These are phyloP conservation scores for Rhodotorula kratochvilovae DNA, from an alignment of 768 basidiomycete species.

Conservation along the genomic window DNA sequence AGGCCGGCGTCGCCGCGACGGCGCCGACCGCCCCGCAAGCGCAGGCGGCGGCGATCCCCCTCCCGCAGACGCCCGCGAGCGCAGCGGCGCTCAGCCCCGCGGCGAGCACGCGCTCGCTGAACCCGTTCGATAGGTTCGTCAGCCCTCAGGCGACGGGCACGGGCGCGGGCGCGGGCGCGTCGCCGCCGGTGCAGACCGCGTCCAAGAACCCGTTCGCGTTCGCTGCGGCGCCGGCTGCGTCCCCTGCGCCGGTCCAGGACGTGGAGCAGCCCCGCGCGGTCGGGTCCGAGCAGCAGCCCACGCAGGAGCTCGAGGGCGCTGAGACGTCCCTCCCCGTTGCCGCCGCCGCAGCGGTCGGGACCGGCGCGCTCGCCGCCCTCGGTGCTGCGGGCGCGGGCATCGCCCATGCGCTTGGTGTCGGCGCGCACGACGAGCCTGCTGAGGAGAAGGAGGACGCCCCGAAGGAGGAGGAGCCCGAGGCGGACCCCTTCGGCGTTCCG, in stretches of 20 bases:
- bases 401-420: slow-evolving; percentile 2
- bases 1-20: background rate
- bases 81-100: slow-evolving; percentile 13
- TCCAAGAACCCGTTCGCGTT: slow-evolving; percentile 25
- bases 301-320: background rate
- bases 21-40: background rate
- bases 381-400: slow-evolving; percentile 15
- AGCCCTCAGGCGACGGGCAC: background rate
- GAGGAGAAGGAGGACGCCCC: slow-evolving; percentile 55
- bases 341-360: slow-evolving; percentile 23
- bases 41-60: slow-evolving; percentile 1
- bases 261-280: no score
- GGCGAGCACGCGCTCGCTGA: slow-evolving; percentile 26
- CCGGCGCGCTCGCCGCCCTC: slow-evolving; percentile 29
- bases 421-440: slow-evolving; percentile 47
- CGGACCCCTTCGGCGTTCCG: slow-evolving; percentile 37
- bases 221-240: background rate
- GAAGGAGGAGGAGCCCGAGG: slow-evolving; percentile 50
- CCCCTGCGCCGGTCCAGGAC: background rate
- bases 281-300: background rate
- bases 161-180: background rate
- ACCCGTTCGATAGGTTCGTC: slow-evolving; percentile 40
- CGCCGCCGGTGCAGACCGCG: background rate
- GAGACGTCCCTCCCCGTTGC: slow-evolving; percentile 25
- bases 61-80: slow-evolving; percentile 19